Conservation (phyloP, 192 early-diverging fungal species). For the Diversispora eburnea region DNA sequence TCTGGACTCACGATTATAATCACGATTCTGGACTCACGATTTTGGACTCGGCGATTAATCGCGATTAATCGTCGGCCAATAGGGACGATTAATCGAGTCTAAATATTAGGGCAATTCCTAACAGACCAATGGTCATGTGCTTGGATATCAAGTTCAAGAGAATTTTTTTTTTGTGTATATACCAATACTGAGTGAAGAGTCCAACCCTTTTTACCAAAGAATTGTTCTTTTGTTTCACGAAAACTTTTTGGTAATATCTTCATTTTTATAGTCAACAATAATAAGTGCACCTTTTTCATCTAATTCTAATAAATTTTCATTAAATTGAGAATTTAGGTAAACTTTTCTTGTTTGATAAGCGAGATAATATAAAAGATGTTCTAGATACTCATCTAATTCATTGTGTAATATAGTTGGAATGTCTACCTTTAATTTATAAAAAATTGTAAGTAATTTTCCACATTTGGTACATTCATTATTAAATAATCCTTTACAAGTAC, state of each 20-base stretch:
- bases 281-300: not conserved
- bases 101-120: no score
- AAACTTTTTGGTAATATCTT: not conserved
- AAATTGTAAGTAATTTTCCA: no score
- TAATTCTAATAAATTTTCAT: not conserved
- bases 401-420: conserved; percentile 3
- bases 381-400: not conserved
- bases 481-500: no score
- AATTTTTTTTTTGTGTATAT: not conserved
- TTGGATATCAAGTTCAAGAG: not conserved
- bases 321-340: not conserved
- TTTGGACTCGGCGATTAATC: no score
- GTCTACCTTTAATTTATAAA: no score
- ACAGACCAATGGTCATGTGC: not conserved
- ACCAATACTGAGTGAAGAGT: not conserved
- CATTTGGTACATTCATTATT: no score
- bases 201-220: not conserved
- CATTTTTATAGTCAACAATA: not conserved
- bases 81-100: no score
- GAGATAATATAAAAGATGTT: not conserved
- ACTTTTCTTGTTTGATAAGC: not conserved
- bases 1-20: no score
- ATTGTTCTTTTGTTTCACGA: not conserved
- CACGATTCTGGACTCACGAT: no score
- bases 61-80: no score